Evolutionary conservation across 2,329 filamentous ascomycete species (phyloP), one percentile per base, ranked within the genome.

Genomic region (Alternaria triticimaculans): DNA sequence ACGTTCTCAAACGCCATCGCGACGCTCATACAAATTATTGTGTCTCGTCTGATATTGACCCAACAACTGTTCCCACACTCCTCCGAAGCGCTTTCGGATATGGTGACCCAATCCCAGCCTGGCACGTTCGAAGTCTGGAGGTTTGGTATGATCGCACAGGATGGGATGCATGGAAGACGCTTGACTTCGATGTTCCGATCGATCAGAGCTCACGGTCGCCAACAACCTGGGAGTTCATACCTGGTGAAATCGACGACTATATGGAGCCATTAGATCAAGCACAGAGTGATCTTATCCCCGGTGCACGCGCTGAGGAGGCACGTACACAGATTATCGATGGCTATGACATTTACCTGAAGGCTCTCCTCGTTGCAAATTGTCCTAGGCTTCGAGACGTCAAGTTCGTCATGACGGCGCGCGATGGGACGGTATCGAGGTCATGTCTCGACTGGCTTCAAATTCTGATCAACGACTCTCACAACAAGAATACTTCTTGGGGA

Each of bases 41-140:
- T 10, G 48, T 67, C 12, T 23, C 64, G 30, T 69, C 64, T 41
- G 66, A 65, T 48, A 43, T 67, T n/a, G 20, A 55, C 9, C 64
- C 66, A 9, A 33, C 46, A 7, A 65, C 66, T 9, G 41, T 65
- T 15, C 62, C 62, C 46, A 63, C 57, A 12, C 41, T 69, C 21
- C 49, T 69, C 25, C 64, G 66, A 12, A 69, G 66, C 23, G 45
- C 49, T 14, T 63, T 56, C 14, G 57, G 59, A 20, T 62, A 57
- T 7, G 55, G 45, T 20, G 66, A 69, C n/a, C 64, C 62, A 15
- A 48, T 69, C 0, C 25, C 20, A 4, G 64, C 62, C 30, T 69
- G 66, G 64, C 64, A 66, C 58, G 64, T 66, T 53, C 64, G 61
- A 12, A 63, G 54, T 9, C 15, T 66, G 8, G 66, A 68, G 61